These are phyloP conservation scores for Lasiosphaeriaceae sp. DNA, from an alignment of 495 filamentous ascomycete species.

Conservation along the genomic window DNA sequence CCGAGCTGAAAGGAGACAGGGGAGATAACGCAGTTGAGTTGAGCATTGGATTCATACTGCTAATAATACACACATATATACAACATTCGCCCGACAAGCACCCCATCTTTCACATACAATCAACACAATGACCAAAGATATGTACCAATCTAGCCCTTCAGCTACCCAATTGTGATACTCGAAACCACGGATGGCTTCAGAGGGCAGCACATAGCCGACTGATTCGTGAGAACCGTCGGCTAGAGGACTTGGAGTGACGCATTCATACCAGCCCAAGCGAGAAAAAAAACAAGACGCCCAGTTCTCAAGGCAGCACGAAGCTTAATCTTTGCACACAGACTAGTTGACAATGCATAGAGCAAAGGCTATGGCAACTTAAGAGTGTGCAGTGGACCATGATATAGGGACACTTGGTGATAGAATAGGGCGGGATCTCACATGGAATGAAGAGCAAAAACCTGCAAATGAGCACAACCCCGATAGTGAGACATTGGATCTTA, in stretches of 20 bases:
- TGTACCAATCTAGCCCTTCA: slow-evolving; percentile 13
- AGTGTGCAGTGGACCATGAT: slow-evolving; percentile 57
- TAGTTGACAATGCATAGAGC: slow-evolving; percentile 81
- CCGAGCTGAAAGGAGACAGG: too few relatives aligned
- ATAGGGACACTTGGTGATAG: too few relatives aligned
- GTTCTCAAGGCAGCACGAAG: slow-evolving; percentile 31
- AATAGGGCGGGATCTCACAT: slow-evolving; percentile 11
- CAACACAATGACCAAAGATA: background rate
- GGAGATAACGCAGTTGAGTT: too few relatives aligned
- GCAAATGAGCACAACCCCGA: too few relatives aligned
- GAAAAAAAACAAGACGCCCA: slow-evolving; percentile 42
- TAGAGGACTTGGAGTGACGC: slow-evolving; percentile 14
- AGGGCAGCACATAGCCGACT: too few relatives aligned
- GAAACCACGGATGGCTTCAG: too few relatives aligned
- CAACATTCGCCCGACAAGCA: too few relatives aligned
- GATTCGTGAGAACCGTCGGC: too few relatives aligned
- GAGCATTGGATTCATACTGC: too few relatives aligned
- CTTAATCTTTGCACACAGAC: slow-evolving; percentile 90
- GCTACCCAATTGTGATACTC: background rate
- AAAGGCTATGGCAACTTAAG: slow-evolving; percentile 83
- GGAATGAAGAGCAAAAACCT: background rate
- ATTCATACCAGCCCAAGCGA: slow-evolving; percentile 14
- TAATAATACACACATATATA: too few relatives aligned
- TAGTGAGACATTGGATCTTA: slow-evolving; percentile 11
- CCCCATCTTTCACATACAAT: background rate